Base-by-base conservation (phyloP, 805 yeast species). In the Myxozyma lipomycoides region DNA sequence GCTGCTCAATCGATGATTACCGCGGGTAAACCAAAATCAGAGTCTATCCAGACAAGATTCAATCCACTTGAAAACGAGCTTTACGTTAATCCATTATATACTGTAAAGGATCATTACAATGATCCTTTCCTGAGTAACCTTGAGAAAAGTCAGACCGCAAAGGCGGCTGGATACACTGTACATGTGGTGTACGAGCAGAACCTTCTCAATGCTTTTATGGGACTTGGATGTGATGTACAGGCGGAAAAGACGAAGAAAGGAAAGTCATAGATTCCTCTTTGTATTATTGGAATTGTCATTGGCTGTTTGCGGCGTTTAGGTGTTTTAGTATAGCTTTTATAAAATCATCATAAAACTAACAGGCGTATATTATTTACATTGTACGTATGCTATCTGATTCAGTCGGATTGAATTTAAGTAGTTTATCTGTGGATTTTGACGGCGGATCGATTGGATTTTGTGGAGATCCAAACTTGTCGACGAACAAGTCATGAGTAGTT, bases 61-160 rank as follows among this genome's bases (percentile, higher is more conserved):
- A 89, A 98, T 9, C 98, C 98, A 6, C 91, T 91, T 70, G 82
- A 83, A 63, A 97, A 97, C 40, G 98, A 91, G 69, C 75, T 93
- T 54, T 82, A 84, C 51, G 54, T 71, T 5, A 68, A 72, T 22
- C 73, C 74, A 47, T 73, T 77, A 25, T 89, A 80, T 68, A 70
- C 67, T 9, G 68, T 82, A 18, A 62, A 64, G 30, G 71, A 69
- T 15, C 64, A 67, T 19, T 84, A 84, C 64, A 74, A 73, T 50
- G 93, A 86, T 64, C 87, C 91, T 19, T 51, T 43, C 30, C 72
- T 82, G 69, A 69, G 77, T 59, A 74, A 76, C 56, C 62, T 78
- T 65, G 63, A 74, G 56, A 71, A 69, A 4, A 83, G 82, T 65
- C 77, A 78, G 35, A 86, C 83, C 56, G 88, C 77, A 62, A 74